Percentiles rank a stretch among this genome's conserved stretches.
phyloP scores from a whole-genome alignment of 2,329 filamentous ascomycete species.

The Fusarium tjaetaba region DNA sequence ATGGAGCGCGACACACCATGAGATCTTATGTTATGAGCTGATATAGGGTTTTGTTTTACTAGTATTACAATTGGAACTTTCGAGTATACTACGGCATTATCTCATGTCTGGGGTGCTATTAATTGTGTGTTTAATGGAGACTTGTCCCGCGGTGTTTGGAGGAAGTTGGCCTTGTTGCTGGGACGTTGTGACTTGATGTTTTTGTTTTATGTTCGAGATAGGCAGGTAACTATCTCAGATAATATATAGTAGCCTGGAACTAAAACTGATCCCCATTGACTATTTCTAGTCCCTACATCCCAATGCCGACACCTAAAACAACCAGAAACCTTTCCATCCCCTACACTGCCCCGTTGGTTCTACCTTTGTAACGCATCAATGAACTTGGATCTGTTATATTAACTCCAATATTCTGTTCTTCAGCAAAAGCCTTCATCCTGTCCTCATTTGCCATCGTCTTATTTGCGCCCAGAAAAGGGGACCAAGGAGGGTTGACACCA shows the following conservation, averaged over 20 bases:
- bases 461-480: not conserved
- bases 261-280: fast-evolving
- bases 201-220: not conserved
- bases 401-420: too few relatives aligned
- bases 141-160: fast-evolving
- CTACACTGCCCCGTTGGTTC: not conserved
- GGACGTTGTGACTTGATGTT: fast-evolving
- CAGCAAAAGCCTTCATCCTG: too few relatives aligned
- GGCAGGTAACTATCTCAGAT: too few relatives aligned
- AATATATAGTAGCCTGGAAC: not conserved
- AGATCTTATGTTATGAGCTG: not conserved
- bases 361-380: fast-evolving
- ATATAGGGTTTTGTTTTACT: fast-evolving
- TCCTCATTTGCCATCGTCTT: not conserved
- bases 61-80: fast-evolving
- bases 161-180: not conserved
- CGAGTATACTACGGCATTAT: not conserved
- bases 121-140: fast-evolving
- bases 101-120: not conserved
- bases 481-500: fast-evolving
- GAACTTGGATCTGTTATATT: fast-evolving
- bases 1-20: not conserved
- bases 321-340: not conserved
- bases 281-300: fast-evolving
- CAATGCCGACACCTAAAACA: not conserved